These are phyloP conservation scores for Prosopis cineraria DNA, from an alignment of 306 rosid genomes.

Conservation along the genomic window DNA sequence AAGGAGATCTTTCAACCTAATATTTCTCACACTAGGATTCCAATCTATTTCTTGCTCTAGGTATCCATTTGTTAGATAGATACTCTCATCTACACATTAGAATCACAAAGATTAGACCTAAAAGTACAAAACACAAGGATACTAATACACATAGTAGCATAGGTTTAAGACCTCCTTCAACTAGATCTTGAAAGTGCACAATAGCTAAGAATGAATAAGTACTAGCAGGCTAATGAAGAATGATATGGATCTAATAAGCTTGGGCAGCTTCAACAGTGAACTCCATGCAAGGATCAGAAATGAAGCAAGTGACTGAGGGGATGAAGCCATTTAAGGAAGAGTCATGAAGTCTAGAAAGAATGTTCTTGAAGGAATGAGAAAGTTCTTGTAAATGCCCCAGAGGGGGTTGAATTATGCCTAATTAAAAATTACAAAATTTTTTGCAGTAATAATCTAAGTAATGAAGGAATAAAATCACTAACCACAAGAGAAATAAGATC, in stretches of 20 bases:
- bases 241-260: neutral
- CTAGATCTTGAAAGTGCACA: neutral
- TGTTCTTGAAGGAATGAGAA: neutral
- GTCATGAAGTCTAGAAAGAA: neutral
- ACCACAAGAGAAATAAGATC: no score
- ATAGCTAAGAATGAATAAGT: neutral
- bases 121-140: neutral
- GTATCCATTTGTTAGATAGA: neutral
- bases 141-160: no score
- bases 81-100: neutral
- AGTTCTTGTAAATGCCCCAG: no score
- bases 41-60: neutral
- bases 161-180: no score
- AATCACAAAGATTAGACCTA: neutral
- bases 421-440: no score
- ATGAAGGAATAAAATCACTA: no score
- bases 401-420: no score
- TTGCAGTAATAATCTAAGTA: no score
- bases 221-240: neutral
- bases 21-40: neutral
- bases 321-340: neutral
- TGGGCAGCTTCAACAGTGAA: constrained; percentile 6
- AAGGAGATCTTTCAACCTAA: neutral
- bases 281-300: constrained; percentile 6
- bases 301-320: constrained; percentile 15